Evolutionary conservation across 177 flowering plant species (phyloP).

Genomic region (Telopea speciosissima): DNA sequence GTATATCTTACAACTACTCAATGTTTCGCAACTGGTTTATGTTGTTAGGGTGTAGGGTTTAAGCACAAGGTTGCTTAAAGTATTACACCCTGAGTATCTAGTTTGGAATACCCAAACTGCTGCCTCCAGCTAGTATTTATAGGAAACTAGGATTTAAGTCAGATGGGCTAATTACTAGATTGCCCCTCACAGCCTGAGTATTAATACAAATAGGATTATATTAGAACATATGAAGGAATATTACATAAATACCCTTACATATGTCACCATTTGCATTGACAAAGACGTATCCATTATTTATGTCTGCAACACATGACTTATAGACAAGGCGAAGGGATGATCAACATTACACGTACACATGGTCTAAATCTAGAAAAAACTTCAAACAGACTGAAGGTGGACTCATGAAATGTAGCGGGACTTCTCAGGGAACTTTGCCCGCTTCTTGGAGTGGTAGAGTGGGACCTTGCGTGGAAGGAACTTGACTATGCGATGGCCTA

Average conservation of each 20-base stretch:
- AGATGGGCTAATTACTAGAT: too few relatives aligned
- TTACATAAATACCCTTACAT: too few relatives aligned
- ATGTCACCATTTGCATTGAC: slow-evolving; percentile 99
- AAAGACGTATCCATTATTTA: slow-evolving; percentile 78
- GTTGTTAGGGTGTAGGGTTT: too few relatives aligned
- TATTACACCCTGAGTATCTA: too few relatives aligned
- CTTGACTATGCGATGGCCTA: slow-evolving; percentile 16
- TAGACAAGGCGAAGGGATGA: slow-evolving; percentile 8
- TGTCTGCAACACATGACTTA: slow-evolving; percentile 33
- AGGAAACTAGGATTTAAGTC: too few relatives aligned
- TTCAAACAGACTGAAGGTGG: neutral
- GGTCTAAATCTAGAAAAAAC: neutral
- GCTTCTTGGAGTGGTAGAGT: slow-evolving; percentile 27
- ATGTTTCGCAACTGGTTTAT: slow-evolving; percentile 96
- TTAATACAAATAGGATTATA: too few relatives aligned
- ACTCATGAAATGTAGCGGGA: slow-evolving; percentile 8
- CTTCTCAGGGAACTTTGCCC: slow-evolving; percentile 26
- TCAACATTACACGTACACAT: neutral
- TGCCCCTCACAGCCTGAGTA: too few relatives aligned
- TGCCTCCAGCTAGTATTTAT: too few relatives aligned
- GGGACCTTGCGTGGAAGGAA: too few relatives aligned
- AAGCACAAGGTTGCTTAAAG: too few relatives aligned
- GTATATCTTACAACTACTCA: slow-evolving; percentile 84
- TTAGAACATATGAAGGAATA: too few relatives aligned
- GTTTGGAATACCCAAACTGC: too few relatives aligned